Base-by-base conservation (phyloP, 2,329 filamentous ascomycete species). In the Colletotrichum filicis region DNA sequence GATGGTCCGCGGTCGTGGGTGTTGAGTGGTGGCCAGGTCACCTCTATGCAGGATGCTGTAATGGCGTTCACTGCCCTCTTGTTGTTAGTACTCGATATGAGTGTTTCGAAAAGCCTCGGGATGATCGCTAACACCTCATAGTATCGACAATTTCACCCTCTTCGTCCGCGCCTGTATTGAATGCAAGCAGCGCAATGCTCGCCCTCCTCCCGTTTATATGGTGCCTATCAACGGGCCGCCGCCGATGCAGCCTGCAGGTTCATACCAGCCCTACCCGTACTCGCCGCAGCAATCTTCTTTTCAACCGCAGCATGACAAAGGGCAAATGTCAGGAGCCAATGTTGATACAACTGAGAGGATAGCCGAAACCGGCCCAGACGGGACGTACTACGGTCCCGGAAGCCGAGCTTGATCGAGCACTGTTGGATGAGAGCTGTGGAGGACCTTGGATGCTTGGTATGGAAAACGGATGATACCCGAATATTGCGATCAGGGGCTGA, bases 141-240 rank as follows among this genome's bases (percentile, higher is more conserved):
- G 76, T 52, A 61, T 79, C n/a, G 53, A 81, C 46, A 79, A 84
- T 73, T 83, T 86, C 53, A 74, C 79, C 68, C 77, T 86, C 53
- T 86, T 86, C 74, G 75, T 85, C 46, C 76, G 79, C 14, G 83
- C 82, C 19, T 86, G 84, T 68, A 77, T 84, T 71, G 83, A 84
- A 68, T 83, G 82, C 0, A 74, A 78, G 63, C 78, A 75, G 57
- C 74, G 78, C 71, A 83, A 83, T 67, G 6, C 16, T 9, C 61
- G 66, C 42, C 42, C 42, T 7, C 46, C 70, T n/a, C 57, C 71
- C 5, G 56, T 74, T 8, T 67, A 62, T 22, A 66, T 71, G 70
- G 62, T 74, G 22, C 35, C 71, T 3, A 24, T 49, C n/a, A 64
- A 56, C 42, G 62, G 32, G 35, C 61, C 56, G 9, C 12, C 58